phyloP scores from a whole-genome alignment of 2,329 filamentous ascomycete species.

The Monosporascus sp. region DNA sequence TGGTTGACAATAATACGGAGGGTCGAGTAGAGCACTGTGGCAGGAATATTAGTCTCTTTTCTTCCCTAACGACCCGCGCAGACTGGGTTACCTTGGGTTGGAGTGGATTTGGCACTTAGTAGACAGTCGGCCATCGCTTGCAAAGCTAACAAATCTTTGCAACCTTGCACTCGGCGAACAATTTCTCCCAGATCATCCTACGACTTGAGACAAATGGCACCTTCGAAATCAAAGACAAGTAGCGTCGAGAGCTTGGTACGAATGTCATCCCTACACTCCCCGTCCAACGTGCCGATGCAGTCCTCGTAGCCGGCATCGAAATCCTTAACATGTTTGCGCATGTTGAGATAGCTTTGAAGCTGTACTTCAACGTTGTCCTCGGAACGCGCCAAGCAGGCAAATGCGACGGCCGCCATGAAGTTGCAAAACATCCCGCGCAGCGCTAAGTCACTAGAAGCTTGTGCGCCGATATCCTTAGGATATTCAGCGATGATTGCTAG shows the following conservation, averaged over 20 bases:
- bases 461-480: conserved; percentile 38
- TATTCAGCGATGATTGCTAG: conserved; percentile 48
- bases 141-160: conserved; percentile 42
- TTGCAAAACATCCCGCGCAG: conserved; percentile 65
- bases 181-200: conserved; percentile 64
- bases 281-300: conserved; percentile 34
- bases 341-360: conserved; percentile 56
- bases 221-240: conserved; percentile 76
- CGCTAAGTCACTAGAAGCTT: conserved; percentile 42
- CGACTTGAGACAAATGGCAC: conserved; percentile 57
- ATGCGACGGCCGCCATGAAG: conserved; percentile 56
- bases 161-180: conserved; percentile 46
- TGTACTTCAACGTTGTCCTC: conserved; percentile 46
- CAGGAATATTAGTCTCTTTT: conserved; percentile 1
- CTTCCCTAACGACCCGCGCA: not conserved
- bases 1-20: conserved; percentile 67
- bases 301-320: conserved; percentile 49
- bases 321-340: conserved; percentile 54
- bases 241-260: conserved; percentile 60
- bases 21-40: conserved; percentile 43
- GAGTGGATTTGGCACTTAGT: conserved; percentile 45
- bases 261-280: conserved; percentile 47
- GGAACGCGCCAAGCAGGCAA: conserved; percentile 47
- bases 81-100: conserved; percentile 41
- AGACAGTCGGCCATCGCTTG: conserved; percentile 65